Evolutionary conservation across 768 basidiomycete species (phyloP), one percentile per base, ranked within the genome.

Genomic region (Terana coerulea): DNA sequence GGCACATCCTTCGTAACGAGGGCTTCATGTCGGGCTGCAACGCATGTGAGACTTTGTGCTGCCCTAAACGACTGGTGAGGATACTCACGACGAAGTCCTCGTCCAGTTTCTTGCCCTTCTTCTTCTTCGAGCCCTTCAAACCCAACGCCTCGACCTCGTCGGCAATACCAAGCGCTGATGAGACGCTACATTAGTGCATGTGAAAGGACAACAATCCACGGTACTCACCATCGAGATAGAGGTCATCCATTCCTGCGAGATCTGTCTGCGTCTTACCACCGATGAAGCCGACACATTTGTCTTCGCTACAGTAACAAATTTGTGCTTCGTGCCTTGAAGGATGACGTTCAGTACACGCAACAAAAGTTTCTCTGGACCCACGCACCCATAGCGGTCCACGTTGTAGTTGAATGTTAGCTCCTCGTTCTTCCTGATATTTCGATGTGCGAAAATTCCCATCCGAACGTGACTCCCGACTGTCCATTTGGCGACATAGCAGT

Each of bases 361-460:
- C 31, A n/a, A 5, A 12, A 6, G 24, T 34, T 0, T 3, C 34
- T 15, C 24, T 10, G 12, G 25, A 40, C 35, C 11, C 7, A 74
- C 86, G 43, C 54, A 95, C 95, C 95, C 97, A 62, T 99, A 99
- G 52, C 97, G 91, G 68, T 98, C 97, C 34, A 98, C 97, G 66
- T 99, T 99, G 67, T 99, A 99, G 69, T 99, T 98, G 75, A 98
- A 98, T 0, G 97, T 98, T 59, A 98, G 69, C 68, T 98, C 95
- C 63, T 97, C 94, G 55, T 90, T 68, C 64, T 80, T 81, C 64
- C 77, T 67, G 58, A 98, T 86, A 47, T 75, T 57, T 36, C 91
- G 78, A 61, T 86, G 92, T n/a, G 95, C 85, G 62, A 98, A 99
- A 60, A 98, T 98, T 39, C 95, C 97, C 95, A 98, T 98, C 30